Evolutionary conservation across 352 stramenopile species (phyloP).

Genomic region (Globisporangium canariense): DNA sequence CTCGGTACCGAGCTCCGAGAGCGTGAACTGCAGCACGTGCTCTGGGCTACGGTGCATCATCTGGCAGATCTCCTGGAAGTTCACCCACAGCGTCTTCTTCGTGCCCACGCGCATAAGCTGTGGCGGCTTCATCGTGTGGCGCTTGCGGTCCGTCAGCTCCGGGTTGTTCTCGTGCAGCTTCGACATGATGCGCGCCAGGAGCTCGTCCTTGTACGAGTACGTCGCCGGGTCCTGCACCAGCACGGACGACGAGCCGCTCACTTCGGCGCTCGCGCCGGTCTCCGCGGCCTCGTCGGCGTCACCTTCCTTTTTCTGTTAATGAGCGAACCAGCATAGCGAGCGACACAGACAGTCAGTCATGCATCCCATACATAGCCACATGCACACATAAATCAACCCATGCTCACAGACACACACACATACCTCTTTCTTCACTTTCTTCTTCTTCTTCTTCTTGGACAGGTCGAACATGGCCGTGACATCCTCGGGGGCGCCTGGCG

Average conservation of each 20-base stretch:
- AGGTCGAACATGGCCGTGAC: constrained; percentile 89
- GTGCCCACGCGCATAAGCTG: constrained; percentile 91
- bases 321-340: neutral
- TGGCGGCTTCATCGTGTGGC: constrained; percentile 87
- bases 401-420: constrained; percentile 17
- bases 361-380: neutral
- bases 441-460: constrained; percentile 92
- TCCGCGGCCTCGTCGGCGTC: constrained; percentile 28
- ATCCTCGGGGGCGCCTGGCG: constrained; percentile 73
- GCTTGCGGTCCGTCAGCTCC: constrained; percentile 95
- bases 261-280: constrained; percentile 26
- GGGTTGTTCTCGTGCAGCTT: constrained; percentile 97
- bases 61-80: constrained; percentile 98
- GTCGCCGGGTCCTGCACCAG: constrained; percentile 86
- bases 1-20: constrained; percentile 99
- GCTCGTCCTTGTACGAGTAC: constrained; percentile 95
- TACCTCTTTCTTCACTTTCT: constrained; percentile 89
- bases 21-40: constrained; percentile 99
- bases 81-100: constrained; percentile 99
- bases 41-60: constrained; percentile 98
- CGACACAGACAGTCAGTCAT: neutral
- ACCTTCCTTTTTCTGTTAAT: constrained; percentile 56
- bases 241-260: constrained; percentile 46
- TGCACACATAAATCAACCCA: neutral
- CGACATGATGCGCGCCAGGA: constrained; percentile 93